These are phyloP conservation scores for Climacium dendroides DNA, from an alignment of 225 moss, liverwort and hornwort species.

Conservation along the genomic window DNA sequence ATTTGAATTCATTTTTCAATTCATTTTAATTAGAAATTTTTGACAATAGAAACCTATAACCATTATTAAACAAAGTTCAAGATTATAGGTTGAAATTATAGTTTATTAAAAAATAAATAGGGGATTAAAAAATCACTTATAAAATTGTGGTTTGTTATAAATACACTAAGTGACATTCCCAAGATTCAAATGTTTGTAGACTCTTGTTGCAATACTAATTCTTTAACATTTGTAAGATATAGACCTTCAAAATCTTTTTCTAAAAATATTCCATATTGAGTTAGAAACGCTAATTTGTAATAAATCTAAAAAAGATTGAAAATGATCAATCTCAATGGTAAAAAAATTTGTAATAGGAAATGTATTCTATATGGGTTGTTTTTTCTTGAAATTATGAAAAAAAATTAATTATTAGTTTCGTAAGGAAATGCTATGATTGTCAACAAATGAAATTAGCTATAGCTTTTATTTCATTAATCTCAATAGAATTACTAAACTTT, in stretches of 20 bases:
- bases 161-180: not conserved
- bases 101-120: not conserved
- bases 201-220: not conserved
- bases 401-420: no score
- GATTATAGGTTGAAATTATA: not conserved
- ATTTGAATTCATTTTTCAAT: not conserved
- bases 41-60: not conserved
- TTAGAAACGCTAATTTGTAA: not conserved
- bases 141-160: rapidly evolving
- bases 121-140: not conserved
- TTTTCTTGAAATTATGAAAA: not conserved
- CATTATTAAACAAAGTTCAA: not conserved
- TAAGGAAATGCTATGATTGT: not conserved
- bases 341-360: not conserved
- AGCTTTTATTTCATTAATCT: not conserved
- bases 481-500: not conserved
- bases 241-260: no score
- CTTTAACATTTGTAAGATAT: not conserved
- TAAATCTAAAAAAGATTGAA: not conserved
- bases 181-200: not conserved
- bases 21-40: not conserved
- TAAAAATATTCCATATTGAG: no score
- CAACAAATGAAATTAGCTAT: not conserved
- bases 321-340: not conserved
- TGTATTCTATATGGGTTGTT: not conserved